Conservation (phyloP, 305 asterid species). For the Petunia hybrid region DNA sequence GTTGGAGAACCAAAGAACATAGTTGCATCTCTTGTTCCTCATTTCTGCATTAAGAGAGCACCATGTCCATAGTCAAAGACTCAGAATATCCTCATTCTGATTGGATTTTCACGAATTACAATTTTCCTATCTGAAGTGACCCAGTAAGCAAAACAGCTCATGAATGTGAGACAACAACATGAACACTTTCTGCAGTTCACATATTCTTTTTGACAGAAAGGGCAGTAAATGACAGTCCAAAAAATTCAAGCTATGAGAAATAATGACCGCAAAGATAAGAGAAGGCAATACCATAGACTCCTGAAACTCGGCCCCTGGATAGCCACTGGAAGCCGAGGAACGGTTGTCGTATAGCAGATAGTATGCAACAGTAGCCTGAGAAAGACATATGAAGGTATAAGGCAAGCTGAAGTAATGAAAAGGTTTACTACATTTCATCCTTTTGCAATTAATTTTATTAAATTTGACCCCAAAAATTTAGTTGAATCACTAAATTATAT, state of each 20-base stretch:
- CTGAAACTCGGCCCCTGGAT: conserved; percentile 76
- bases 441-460: neutral
- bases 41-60: neutral
- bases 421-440: neutral
- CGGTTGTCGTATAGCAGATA: conserved; percentile 80
- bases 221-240: neutral
- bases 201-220: conserved; percentile 10
- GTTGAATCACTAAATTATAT: neutral
- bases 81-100: conserved; percentile 17
- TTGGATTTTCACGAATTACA: neutral
- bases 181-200: conserved; percentile 9
- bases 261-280: neutral
- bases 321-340: conserved; percentile 71
- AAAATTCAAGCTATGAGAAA: neutral
- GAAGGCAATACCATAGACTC: conserved; percentile 71
- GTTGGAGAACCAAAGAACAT: neutral
- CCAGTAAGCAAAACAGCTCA: neutral
- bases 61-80: neutral
- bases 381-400: conserved; percentile 22
- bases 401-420: conserved; percentile 5
- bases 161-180: neutral
- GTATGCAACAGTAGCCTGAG: conserved; percentile 93
- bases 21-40: conserved; percentile 1
- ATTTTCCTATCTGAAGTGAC: neutral
- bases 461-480: neutral